These are phyloP conservation scores for Gypsophila paniculata DNA, from an alignment of 179 eudicot species.

Conservation along the genomic window DNA sequence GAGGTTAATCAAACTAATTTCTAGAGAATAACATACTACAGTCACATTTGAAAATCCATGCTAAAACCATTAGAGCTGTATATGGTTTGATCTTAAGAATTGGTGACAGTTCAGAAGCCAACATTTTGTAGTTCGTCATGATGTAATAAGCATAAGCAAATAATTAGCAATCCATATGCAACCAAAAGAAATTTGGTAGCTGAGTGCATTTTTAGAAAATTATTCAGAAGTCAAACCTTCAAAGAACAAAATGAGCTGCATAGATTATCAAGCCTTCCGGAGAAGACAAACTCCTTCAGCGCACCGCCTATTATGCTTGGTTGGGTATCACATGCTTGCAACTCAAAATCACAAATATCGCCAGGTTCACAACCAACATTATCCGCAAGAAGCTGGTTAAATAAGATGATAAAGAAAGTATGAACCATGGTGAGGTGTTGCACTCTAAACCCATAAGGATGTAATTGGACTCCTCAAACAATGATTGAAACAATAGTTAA, in stretches of 20 bases:
- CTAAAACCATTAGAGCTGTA: background rate
- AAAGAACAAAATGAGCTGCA: conserved; percentile 95
- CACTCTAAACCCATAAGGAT: background rate
- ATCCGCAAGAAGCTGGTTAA: conserved; percentile 65
- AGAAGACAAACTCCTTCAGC: conserved; percentile 76
- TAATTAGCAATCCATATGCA: conserved; percentile 10
- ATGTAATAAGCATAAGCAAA: background rate
- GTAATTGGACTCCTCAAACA: background rate
- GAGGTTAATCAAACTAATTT: no score
- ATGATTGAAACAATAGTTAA: background rate
- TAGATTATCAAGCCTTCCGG: conserved; percentile 96
- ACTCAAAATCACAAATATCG: conserved; percentile 90
- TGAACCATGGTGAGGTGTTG: conserved; percentile 14
- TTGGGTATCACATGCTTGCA: conserved; percentile 98
- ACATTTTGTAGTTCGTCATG: background rate
- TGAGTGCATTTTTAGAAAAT: conserved; percentile 6
- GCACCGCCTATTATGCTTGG: conserved; percentile 88
- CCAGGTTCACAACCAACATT: conserved; percentile 77
- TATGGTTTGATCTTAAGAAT: conserved; percentile 1
- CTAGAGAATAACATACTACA: no score
- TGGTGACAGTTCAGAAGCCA: background rate
- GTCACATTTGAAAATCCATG: background rate
- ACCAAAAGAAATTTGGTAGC: background rate
- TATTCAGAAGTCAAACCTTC: conserved; percentile 43
- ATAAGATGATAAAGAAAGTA: conserved; percentile 17